These are phyloP conservation scores for Suillus plorans DNA, from an alignment of 768 basidiomycete genomes.

Conservation along the genomic window DNA sequence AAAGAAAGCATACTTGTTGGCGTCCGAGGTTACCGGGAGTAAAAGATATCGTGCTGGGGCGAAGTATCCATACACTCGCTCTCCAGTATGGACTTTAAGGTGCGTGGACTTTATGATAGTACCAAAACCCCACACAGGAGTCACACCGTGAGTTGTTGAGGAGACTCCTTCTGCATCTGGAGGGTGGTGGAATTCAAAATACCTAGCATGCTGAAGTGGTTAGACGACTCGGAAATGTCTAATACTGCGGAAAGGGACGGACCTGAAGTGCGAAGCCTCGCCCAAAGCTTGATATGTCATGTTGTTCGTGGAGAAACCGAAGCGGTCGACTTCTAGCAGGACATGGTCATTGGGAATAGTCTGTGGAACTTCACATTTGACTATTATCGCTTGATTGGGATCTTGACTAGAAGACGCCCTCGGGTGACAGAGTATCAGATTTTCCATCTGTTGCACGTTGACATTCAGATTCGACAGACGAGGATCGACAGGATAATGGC, in stretches of 20 bases:
- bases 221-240: not conserved
- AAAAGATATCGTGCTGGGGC: conserved; percentile 59
- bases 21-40: conserved; percentile 50
- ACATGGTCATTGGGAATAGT: conserved; percentile 44
- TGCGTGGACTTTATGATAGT: conserved; percentile 52
- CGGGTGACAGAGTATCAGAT: conserved; percentile 41
- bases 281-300: conserved; percentile 63
- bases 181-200: conserved; percentile 63
- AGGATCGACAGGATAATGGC: not conserved
- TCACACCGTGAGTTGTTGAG: conserved; percentile 54
- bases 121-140: conserved; percentile 76
- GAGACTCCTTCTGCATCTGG: conserved; percentile 43
- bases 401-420: conserved; percentile 35
- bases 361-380: conserved; percentile 19
- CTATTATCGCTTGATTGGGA: conserved; percentile 28
- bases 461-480: not conserved
- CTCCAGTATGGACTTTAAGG: conserved; percentile 47
- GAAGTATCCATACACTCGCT: conserved; percentile 63
- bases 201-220: conserved; percentile 41
- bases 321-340: conserved; percentile 58
- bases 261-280: conserved; percentile 43
- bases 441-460: conserved; percentile 16
- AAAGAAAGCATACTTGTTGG: conserved; percentile 53
- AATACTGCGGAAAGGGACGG: not conserved
- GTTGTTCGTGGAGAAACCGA: conserved; percentile 74